Base-by-base conservation (phyloP, 192 early-diverging fungal species). In the Mortierella antarctica region DNA sequence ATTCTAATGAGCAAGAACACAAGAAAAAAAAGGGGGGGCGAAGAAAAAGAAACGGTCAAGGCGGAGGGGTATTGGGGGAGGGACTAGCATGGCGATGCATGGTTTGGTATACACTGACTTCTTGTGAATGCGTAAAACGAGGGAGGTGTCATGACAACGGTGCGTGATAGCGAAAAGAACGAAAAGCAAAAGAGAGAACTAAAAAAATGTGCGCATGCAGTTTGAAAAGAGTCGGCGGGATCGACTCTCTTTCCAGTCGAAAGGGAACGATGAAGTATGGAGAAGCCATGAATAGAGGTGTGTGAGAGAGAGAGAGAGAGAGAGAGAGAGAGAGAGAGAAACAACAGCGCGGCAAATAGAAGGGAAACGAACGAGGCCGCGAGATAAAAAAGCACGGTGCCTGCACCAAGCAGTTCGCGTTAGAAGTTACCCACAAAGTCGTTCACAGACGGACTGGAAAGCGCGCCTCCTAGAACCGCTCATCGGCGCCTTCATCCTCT, bases 401-500 rank as follows among this genome's bases (percentile, higher is more conserved):
- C 31, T 31, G 31, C 3, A 31, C 31, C 31, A 31, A 31, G 31
- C 31, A 31, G 31, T 31, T 31, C 31, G 31, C 31, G 31, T 31
- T 31, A 31, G 31, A 31, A 31, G 31, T 31, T 31, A 31, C 31
- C 3, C 3, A 31, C 31, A 31, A 31, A 31, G 31, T 31, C 31
- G 31, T 31, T 31, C 31, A 31, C 31, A 3, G 31, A 31, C 49
- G 4, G 17, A 50, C 49, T 17, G 9, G 20, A 55, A 55, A 56
- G 54, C 15, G 21, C 15, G 18, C 57, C 10, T 12, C 13, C 39
- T 69, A 79, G 23, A 79, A 71, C 40, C 76, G 68, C 12, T 79
- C 76, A n/a, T 79, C 76, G 4, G 60, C 76, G 15, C 76, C 76
- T 11, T 79, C 76, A 14, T 79, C 76, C 50, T 71, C 76, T 23